Conservation (phyloP, 2,329 filamentous ascomycete species). For the Aspergillus fijiensis region DNA sequence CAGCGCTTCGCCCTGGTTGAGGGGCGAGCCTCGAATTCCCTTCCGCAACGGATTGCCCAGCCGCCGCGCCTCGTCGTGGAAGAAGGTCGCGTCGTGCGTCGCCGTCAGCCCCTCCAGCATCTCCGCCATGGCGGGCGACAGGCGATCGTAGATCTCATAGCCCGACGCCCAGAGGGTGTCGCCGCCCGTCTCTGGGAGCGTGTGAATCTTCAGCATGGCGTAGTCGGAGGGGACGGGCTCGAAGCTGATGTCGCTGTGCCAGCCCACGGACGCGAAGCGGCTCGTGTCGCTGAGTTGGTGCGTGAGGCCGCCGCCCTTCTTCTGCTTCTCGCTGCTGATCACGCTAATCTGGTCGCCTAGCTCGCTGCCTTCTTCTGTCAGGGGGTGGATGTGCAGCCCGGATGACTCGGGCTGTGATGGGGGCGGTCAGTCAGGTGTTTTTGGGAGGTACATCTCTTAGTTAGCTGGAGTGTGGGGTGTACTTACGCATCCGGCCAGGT, state of each 20-base stretch:
- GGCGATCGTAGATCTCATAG: constrained; percentile 65
- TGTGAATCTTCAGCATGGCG: constrained; percentile 56
- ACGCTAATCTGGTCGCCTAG: constrained; percentile 61
- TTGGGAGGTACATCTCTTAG: background rate
- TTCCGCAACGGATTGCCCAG: constrained; percentile 38
- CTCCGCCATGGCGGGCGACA: constrained; percentile 55
- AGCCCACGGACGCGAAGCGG: constrained; percentile 47
- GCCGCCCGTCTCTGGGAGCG: constrained; percentile 57
- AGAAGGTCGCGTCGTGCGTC: constrained; percentile 55
- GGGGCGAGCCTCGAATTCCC: constrained; percentile 52
- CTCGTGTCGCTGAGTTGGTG: constrained; percentile 36
- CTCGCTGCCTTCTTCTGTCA: constrained; percentile 58
- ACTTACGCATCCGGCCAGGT: constrained; percentile 44
- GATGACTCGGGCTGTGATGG: constrained; percentile 49
- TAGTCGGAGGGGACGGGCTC: constrained; percentile 66
- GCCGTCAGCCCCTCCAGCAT: constrained; percentile 62
- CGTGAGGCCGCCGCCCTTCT: constrained; percentile 40
- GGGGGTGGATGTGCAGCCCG: constrained; percentile 59
- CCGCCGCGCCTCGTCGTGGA: constrained; percentile 45
- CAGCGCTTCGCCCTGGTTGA: constrained; percentile 55
- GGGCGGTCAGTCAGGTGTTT: background rate
- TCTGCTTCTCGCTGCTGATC: constrained; percentile 59
- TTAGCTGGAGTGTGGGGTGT: too few species aligned
- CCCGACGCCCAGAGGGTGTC: constrained; percentile 68
- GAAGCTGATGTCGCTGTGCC: constrained; percentile 64